Base-by-base conservation (phyloP, 73 alveolate genomes). In the Paramecium sonneborni region DNA sequence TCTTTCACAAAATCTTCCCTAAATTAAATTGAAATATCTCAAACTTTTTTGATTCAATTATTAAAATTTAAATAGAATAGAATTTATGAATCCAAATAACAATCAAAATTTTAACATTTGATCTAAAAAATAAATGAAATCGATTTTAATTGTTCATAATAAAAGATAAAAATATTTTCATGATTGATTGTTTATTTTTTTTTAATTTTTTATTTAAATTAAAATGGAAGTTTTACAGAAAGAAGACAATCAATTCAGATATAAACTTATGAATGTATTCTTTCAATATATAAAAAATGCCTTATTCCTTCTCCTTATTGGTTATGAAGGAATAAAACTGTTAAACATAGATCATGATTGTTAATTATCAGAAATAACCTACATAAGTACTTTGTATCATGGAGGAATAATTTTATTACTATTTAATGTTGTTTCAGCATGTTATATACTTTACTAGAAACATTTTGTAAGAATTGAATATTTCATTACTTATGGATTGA, bases 381-480 rank as follows among this genome's bases (percentile, higher is more conserved):
- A 79, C 26, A 41, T 79, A 1, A 10, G 76, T 23, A 79, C 90
- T 10, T 44, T 79, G 20, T 79, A 79, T 44, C 69, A 79, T 43
- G 90, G 90, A 41, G 90, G 90, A 20, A 30, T 79, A 0, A 44
- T 44, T 20, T 21, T 79, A 46, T 34, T 79, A 44, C 28, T 79
- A 11, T 79, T 79, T 46, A 79, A 79, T 23, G 24, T 5, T 18
- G 55, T 79, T 18, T 39, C 76, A 8, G 90, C 90, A 14, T 32
- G 74, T 43, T 79, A 79, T 79, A 79, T 79, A 43, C 55, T 79
- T 5, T 79, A 79, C 18, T 79, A 79, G 18, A 79, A 79, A 76
- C 69, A 79, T 44, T 79, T 79, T 79, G 90, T 46, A 7, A 79
- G 90, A 79, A 79, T 79, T 79, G 90, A 79, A 34, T 79, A 38